Evolutionary conservation across 345 rosid genomes (phyloP).

Genomic region (Dimocarpus longan): DNA sequence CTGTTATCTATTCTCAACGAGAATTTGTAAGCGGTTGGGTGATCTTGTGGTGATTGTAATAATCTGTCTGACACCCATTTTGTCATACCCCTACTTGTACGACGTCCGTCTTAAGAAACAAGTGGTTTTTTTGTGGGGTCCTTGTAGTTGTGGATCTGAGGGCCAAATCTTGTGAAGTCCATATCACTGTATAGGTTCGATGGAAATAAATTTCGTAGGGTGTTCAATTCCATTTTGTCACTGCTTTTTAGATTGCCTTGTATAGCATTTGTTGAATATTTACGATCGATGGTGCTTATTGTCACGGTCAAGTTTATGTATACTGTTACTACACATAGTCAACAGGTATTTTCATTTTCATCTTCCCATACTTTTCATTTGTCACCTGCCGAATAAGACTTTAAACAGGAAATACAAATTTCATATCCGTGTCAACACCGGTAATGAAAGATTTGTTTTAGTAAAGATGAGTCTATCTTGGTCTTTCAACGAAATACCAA

Average conservation of each 20-base stretch:
- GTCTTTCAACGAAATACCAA: too few relatives aligned
- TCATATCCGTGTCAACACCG: too few relatives aligned
- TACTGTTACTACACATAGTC: not conserved
- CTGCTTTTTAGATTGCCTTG: not conserved
- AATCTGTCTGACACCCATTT: not conserved
- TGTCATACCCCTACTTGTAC: too few relatives aligned
- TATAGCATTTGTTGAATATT: not conserved
- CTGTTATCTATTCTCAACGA: not conserved
- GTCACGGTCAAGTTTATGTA: not conserved
- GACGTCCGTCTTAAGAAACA: too few relatives aligned
- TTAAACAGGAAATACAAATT: too few relatives aligned
- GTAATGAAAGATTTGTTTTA: too few relatives aligned
- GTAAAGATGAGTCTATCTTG: too few relatives aligned
- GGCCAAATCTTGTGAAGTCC: not conserved
- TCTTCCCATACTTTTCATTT: not conserved
- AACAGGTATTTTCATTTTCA: not conserved
- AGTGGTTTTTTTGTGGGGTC: not conserved
- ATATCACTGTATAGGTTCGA: not conserved
- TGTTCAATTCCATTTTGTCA: too few relatives aligned
- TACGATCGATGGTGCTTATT: too few relatives aligned
- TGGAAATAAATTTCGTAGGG: not conserved
- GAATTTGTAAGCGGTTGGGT: not conserved
- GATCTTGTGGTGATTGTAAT: not conserved
- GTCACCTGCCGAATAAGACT: too few relatives aligned
- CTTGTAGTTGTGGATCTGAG: not conserved